Evolutionary conservation across 139 green algal species (phyloP), one percentile per base, ranked within the genome.

Genomic region (Auxenochlorella protothecoides): DNA sequence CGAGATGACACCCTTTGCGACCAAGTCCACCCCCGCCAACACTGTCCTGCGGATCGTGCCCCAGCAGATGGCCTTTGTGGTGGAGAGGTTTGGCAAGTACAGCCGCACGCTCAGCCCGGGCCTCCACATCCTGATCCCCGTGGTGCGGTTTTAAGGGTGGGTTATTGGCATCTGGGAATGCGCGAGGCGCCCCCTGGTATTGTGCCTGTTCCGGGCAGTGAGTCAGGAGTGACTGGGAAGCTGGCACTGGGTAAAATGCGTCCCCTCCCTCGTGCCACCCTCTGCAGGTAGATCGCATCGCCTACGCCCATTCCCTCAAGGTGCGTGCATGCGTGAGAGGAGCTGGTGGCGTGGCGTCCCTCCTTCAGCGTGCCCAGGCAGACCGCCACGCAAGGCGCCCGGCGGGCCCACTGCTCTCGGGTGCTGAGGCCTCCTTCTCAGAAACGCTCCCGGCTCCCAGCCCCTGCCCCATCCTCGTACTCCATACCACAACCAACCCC

Each of bases 101-200:
- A 77, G 69, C 62, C 85, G 79, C 15, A 92, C 85, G 0, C 82
- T 98, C 3, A 74, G 77, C 6, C 81, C 90, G 3, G 94, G 94
- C 3, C 87, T 99, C 52, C 93, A 99, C 79, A 72, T 98, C 62
- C 83, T 98, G 3, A 95, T 99, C 2, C 94, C 94, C 0, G 9
- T 96, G 65, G 91, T 93, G 59, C 65, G 80, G 52, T 53, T 3
- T 52, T 44, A 44, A 44, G 27, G 1, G 27, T 44, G 27, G 27
- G 0, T 44, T 0, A 44, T 44, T 44, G 27, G 27, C 27, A 44
- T 44, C 27, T 44, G 27, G 27, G 27, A 44, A 44, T 44, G 27
- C 0, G 27, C 27, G 27, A 44, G 27, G 27, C 27, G 27, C 27
- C 27, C 27, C 27, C 27, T 44, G 27, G 27, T 44, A 44, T 44